Percentiles rank a stretch among this genome's conserved stretches.
Evolutionary conservation across 1,139 yeast genomes (phyloP).

Genomic region (Saccharomyces hybrid): DNA sequence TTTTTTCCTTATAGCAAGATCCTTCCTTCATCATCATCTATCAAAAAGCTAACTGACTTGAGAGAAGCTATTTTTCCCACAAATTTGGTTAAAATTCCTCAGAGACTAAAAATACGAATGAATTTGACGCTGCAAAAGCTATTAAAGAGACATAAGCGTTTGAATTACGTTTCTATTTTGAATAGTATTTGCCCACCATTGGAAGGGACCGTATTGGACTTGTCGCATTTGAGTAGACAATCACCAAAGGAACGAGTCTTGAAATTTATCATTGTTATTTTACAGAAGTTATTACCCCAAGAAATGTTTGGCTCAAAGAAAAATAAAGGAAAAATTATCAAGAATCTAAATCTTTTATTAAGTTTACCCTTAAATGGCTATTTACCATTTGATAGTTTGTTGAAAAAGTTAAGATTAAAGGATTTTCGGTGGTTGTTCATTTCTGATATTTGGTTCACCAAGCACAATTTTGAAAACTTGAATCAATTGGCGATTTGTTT

Average conservation of each 20-base stretch:
- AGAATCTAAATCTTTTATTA: conserved; percentile 38
- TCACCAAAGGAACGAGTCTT: conserved; percentile 31
- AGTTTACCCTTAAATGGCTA: conserved; percentile 34
- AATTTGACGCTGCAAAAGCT: conserved; percentile 8
- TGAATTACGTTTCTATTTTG: conserved; percentile 9
- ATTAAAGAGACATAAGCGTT: conserved; percentile 10
- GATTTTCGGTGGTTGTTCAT: conserved; percentile 43
- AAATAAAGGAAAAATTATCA: conserved; percentile 42
- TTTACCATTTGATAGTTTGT: conserved; percentile 28
- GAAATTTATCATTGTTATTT: conserved; percentile 36
- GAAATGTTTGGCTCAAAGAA: conserved; percentile 47
- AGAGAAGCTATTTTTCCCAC: conserved; percentile 9
- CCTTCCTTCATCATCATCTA: not conserved
- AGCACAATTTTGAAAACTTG: conserved; percentile 5
- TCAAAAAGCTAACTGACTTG: conserved; percentile 4
- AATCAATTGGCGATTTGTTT: conserved; percentile 10
- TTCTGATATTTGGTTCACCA: conserved; percentile 2
- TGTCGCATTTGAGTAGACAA: conserved; percentile 12
- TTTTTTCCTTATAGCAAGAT: conserved; percentile 4
- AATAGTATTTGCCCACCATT: conserved; percentile 18
- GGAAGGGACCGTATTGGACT: not conserved
- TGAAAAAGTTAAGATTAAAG: conserved; percentile 34
- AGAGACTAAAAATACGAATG: conserved; percentile 2
- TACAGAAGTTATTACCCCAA: conserved; percentile 46
- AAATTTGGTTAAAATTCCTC: conserved; percentile 2